Evolutionary conservation across 148 eudicot species (phyloP).

Genomic region (Pharnaceum exiguum): DNA sequence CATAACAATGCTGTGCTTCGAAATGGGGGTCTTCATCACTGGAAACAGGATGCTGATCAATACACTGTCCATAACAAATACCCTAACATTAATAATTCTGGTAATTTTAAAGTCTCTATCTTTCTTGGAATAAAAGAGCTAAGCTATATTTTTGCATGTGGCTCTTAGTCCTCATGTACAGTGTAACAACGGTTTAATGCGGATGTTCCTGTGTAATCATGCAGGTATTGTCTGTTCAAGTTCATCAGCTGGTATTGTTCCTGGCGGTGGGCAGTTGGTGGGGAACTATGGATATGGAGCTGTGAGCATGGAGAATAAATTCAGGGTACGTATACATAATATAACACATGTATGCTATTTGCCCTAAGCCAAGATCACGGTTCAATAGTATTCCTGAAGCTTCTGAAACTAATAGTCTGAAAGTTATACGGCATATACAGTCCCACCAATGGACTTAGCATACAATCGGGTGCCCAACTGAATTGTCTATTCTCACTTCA

Average conservation of each 20-base stretch:
- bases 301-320: conserved; percentile 69
- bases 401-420: no score
- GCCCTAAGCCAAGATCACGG: background rate
- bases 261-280: conserved; percentile 56
- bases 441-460: background rate
- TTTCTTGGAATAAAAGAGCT: no score
- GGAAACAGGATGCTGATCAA: conserved; percentile 29
- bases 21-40: conserved; percentile 14
- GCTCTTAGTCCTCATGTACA: background rate
- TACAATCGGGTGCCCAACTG: background rate
- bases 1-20: background rate
- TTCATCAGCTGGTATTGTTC: conserved; percentile 41
- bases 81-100: conserved; percentile 26
- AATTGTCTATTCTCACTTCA: background rate
- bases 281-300: conserved; percentile 74
- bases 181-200: background rate
- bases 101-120: conserved; percentile 1
- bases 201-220: background rate
- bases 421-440: background rate
- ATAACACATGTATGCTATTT: conserved; percentile 3
- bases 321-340: conserved; percentile 40
- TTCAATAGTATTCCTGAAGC: no score
- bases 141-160: background rate
- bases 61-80: conserved; percentile 25
- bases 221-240: conserved; percentile 39